Evolutionary conservation across 805 yeast genomes (phyloP).

Genomic region (Saccharomycopsis sp.): DNA sequence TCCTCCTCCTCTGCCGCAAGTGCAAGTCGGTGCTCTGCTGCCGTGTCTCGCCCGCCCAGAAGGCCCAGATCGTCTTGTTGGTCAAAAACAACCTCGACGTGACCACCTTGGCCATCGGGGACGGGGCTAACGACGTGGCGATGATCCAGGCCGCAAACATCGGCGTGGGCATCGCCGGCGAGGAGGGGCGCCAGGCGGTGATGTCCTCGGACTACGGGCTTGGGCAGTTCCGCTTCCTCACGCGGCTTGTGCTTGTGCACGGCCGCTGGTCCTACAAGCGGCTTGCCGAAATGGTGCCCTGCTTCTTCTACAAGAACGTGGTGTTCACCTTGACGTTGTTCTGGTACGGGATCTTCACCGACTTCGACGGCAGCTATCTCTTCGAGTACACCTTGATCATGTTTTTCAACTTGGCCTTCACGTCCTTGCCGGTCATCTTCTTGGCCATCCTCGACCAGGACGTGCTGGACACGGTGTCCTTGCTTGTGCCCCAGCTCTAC

Average conservation of each 20-base stretch:
- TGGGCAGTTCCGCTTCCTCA: conserved; percentile 68
- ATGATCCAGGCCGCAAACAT: conserved; percentile 84
- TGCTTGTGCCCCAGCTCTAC: conserved; percentile 66
- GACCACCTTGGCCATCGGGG: conserved; percentile 78
- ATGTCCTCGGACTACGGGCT: conserved; percentile 82
- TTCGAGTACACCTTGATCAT: conserved; percentile 73
- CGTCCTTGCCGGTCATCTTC: conserved; percentile 70
- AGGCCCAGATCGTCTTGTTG: conserved; percentile 64
- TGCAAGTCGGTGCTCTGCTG: conserved; percentile 78
- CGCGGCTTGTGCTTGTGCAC: conserved; percentile 62
- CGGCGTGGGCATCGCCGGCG: conserved; percentile 84
- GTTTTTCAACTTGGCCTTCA: conserved; percentile 74
- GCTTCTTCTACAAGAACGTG: conserved; percentile 71
- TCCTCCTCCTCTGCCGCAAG: conserved; percentile 64
- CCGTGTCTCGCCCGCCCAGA: conserved; percentile 79
- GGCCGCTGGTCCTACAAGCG: conserved; percentile 82
- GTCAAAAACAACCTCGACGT: conserved; percentile 60
- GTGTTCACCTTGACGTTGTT: conserved; percentile 67
- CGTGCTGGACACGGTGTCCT: conserved; percentile 55
- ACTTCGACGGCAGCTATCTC: conserved; percentile 70
- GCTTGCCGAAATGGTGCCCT: conserved; percentile 70
- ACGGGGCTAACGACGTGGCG: conserved; percentile 83
- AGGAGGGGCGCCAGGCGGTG: conserved; percentile 81
- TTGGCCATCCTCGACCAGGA: conserved; percentile 74
- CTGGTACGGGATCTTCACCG: conserved; percentile 66